phyloP scores from a whole-genome alignment of 208 protist genomes.

The Leishmania tarentolae region DNA sequence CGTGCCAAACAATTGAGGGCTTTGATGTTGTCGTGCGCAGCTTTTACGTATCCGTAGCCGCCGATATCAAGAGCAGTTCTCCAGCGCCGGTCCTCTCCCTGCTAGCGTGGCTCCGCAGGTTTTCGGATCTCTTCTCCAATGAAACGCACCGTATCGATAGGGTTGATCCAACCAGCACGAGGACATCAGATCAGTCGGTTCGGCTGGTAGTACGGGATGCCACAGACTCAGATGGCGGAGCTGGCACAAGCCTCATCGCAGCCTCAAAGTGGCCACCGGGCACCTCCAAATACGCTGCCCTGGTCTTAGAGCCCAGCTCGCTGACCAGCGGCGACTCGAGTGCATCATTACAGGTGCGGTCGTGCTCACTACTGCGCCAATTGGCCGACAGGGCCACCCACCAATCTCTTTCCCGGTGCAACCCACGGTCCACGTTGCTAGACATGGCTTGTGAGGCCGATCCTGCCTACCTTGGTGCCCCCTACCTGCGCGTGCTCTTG shows the following conservation, averaged over 20 bases:
- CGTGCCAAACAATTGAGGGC: constrained; percentile 58
- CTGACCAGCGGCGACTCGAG: not conserved
- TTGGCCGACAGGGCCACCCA: constrained; percentile 70
- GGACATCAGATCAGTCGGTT: not conserved
- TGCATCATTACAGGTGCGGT: not conserved
- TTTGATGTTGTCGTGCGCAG: constrained; percentile 82
- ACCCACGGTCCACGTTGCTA: constrained; percentile 40
- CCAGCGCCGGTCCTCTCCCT: not conserved
- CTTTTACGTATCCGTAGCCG: constrained; percentile 53
- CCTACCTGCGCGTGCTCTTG: constrained; percentile 84
- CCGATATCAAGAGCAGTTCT: not conserved
- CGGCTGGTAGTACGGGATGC: constrained; percentile 26
- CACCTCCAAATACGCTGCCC: constrained; percentile 69
- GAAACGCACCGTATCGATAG: constrained; percentile 18
- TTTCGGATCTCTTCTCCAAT: constrained; percentile 41
- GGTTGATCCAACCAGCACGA: not conserved
- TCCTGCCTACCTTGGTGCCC: constrained; percentile 65
- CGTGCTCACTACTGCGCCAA: constrained; percentile 38
- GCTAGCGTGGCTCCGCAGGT: not conserved
- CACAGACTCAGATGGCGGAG: not conserved
- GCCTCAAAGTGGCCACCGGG: constrained; percentile 58
- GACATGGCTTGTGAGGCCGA: constrained; percentile 68
- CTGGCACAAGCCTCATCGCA: constrained; percentile 2
- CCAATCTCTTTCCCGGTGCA: constrained; percentile 83
- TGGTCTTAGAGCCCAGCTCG: constrained; percentile 63